These are phyloP conservation scores for Heliamphora exappendiculata DNA, from an alignment of 148 eudicot genomes.

Conservation along the genomic window DNA sequence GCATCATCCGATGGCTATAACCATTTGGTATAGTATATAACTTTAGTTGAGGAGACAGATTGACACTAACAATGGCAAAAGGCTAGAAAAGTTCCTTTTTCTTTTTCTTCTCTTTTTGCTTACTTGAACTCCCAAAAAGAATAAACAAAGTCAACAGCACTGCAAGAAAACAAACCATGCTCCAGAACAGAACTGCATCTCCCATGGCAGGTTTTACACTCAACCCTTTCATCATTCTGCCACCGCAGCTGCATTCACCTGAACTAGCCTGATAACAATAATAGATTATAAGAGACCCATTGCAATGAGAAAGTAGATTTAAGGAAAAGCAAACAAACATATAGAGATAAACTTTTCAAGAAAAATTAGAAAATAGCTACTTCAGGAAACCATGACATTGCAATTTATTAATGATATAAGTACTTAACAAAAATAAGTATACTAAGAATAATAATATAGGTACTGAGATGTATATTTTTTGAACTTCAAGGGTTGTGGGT, in stretches of 20 bases:
- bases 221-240: conserved; percentile 58
- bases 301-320: background rate
- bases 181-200: conserved; percentile 95
- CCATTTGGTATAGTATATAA: too few relatives aligned
- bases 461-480: background rate
- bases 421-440: too few relatives aligned
- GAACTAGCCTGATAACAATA: conserved; percentile 57
- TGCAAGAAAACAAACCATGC: conserved; percentile 63
- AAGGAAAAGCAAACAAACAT: background rate
- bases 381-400: background rate
- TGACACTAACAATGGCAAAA: background rate
- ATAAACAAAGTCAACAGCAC: background rate
- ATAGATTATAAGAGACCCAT: background rate
- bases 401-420: background rate
- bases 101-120: background rate
- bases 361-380: background rate
- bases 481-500: background rate
- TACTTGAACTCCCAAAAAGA: background rate
- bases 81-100: background rate
- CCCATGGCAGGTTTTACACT: conserved; percentile 86
- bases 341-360: background rate
- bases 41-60: background rate
- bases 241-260: conserved; percentile 84
- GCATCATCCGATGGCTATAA: background rate
- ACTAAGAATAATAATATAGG: too few relatives aligned